Percentiles rank a stretch among this genome's conserved stretches.
Evolutionary conservation across 2,329 filamentous ascomycete species (phyloP).

Genomic region (Alternaria hordeiaustralica): DNA sequence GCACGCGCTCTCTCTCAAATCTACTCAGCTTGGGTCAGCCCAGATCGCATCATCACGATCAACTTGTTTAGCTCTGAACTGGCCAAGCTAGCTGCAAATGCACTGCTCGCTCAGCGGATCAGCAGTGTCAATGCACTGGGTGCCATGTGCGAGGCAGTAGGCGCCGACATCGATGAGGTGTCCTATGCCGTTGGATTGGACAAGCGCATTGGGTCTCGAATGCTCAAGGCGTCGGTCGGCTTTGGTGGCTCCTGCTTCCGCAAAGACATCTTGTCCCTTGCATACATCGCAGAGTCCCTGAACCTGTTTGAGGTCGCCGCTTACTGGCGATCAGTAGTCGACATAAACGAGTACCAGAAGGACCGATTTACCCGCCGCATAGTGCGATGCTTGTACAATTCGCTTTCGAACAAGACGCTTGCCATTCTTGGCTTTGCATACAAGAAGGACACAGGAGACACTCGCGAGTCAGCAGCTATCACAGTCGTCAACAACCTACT

Average conservation of each 20-base stretch:
- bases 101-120: conserved; percentile 80
- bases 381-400: conserved; percentile 70
- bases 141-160: conserved; percentile 78
- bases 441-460: conserved; percentile 81
- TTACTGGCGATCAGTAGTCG: conserved; percentile 77
- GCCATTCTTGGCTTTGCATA: conserved; percentile 77
- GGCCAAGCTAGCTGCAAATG: conserved; percentile 79
- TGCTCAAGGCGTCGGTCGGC: conserved; percentile 76
- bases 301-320: conserved; percentile 73
- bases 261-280: conserved; percentile 77
- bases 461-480: conserved; percentile 52
- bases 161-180: conserved; percentile 77
- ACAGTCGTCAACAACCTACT: conserved; percentile 1
- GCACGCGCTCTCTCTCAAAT: conserved; percentile 69
- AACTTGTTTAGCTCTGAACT: conserved; percentile 81
- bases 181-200: conserved; percentile 72
- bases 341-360: conserved; percentile 78
- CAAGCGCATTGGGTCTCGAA: conserved; percentile 72
- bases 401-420: conserved; percentile 72
- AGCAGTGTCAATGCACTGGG: conserved; percentile 82
- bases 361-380: conserved; percentile 68
- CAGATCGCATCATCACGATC: conserved; percentile 70
- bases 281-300: conserved; percentile 74
- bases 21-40: conserved; percentile 75
- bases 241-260: conserved; percentile 84